Base-by-base conservation (phyloP, 345 rosid species). In the Microcos paniculata region DNA sequence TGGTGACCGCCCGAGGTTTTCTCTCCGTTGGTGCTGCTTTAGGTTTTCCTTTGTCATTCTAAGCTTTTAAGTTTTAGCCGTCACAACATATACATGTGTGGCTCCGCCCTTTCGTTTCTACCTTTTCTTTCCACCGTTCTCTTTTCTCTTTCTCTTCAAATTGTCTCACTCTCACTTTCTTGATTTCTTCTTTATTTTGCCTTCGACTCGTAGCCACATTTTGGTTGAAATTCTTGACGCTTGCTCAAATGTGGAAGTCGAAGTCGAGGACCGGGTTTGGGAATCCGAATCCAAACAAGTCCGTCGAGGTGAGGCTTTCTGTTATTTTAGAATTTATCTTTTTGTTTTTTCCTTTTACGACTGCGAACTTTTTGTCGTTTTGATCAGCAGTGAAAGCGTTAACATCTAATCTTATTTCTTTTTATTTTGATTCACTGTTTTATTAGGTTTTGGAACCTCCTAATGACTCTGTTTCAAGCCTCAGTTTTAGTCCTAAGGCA, bases 401-500 rank as follows among this genome's bases (percentile, higher is more conserved):
- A 18, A 63, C 46, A 1, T 62, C 18, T 51, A 14, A 19, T 52
- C 13, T 13, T 12, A 16, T 35, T 23, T 59, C 46, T 33, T 70
- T 71, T 74, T 21, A 12, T 26, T 33, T 62, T 62, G 6, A 33
- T 53, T 49, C 49, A 7, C 4, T 71, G 46, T 43, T 61, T 48
- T 9, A 45, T 3, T 70, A 93, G 98, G 99, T 92, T 43, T 71
- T 83, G 78, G 93, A 91, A 71, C 92, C 97, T 71, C 97, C 99
- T 1, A 72, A 74, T 52, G 99, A 91, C 79, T 93, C 98, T 14
- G 87, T 96, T 68, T 91, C 97, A 4, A 96, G 98, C 73, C 96
- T 96, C 64, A 62, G 87, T 80, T 96, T 96, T 88, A 92, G 98
- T 86, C 95, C 99, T 33, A 90, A 87, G 84, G 99, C 94, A 23